These are phyloP conservation scores for Calophaca sinica DNA, from an alignment of 306 rosid species.

Conservation along the genomic window DNA sequence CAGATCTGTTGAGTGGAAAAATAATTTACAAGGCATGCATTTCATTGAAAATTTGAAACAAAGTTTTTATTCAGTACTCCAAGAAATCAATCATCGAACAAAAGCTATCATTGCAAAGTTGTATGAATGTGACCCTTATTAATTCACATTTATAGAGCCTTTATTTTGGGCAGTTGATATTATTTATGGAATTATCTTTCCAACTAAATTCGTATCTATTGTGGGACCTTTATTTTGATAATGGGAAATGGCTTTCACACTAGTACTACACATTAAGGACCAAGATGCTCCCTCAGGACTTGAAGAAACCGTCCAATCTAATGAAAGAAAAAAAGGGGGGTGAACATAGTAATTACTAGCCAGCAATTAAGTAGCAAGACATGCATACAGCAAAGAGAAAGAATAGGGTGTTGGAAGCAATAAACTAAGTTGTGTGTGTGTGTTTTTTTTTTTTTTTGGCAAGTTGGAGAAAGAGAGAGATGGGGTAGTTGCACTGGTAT, in stretches of 20 bases:
- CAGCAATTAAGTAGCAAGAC: too few species aligned
- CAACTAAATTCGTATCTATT: slow-evolving; percentile 46
- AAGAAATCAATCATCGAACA: slow-evolving; percentile 28
- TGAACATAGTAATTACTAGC: slow-evolving; percentile 20
- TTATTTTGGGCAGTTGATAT: slow-evolving; percentile 54
- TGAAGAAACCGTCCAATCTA: neutral
- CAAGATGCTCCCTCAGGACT: slow-evolving; percentile 25
- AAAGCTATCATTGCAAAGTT: slow-evolving; percentile 53
- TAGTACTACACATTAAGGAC: slow-evolving; percentile 37
- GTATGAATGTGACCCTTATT: slow-evolving; percentile 54
- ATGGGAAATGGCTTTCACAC: neutral
- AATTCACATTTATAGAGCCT: slow-evolving; percentile 52
- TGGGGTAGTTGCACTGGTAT: slow-evolving; percentile 68
- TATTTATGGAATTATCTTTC: slow-evolving; percentile 48
- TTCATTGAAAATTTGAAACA: neutral
- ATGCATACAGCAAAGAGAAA: slow-evolving; percentile 40
- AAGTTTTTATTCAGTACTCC: neutral
- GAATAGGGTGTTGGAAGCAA: slow-evolving; percentile 66
- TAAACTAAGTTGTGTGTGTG: slow-evolving; percentile 60
- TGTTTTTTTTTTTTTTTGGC: neutral
- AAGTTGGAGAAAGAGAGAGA: slow-evolving; percentile 54
- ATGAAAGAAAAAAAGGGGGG: slow-evolving; percentile 14
- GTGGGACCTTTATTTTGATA: slow-evolving; percentile 52
- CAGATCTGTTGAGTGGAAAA: too few species aligned
- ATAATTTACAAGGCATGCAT: neutral